Base-by-base conservation (phyloP, 2,329 filamentous ascomycete genomes). In the Aspergillus piperis region DNA sequence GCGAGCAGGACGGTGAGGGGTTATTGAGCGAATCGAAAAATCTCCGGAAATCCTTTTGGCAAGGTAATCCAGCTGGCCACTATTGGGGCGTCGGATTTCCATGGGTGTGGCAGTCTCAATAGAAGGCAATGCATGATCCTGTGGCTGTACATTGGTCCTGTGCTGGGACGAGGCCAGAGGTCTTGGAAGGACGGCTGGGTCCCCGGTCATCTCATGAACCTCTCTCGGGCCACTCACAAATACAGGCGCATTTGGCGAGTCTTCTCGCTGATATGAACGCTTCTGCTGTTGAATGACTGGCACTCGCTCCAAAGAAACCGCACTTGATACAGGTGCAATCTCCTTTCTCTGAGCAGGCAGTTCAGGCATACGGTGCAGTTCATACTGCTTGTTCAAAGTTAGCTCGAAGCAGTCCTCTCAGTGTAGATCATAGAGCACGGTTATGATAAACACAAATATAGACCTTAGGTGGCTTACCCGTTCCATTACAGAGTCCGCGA, bases 91-190 rank as follows among this genome's bases (percentile, higher is more conserved):
- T 60, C 68, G 70, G 59, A 57, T 66, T 42, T 72, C 67, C 53
- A 55, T 25, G 39, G 68, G 56, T 53, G 66, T 59, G 41, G 69
- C 66, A 55, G 53, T 58, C 60, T 78, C 76, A 64, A 78, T 76
- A 36, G 75, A 77, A 15, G 73, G 75, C 13, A 77, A 61, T 50
- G 70, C 69, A 48, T 64, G 68, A 52, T 74, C 70, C 67, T 71
- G 72, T 39, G 64, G 62, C 54, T 65, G 67, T 47, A 62, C 51
- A 41, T 52, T 65, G 54, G 62, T 42, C 48, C 65, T 63, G 54
- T 58, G 49, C 51, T 64, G 63, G 54, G 60, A 62, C 41, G 65
- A 56, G 47, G 50, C 59, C 27, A 62, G 52, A 32, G 60, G 30
- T 38, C 65, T 66, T 49, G 64, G 41, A 11, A 63, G 60, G 30